Evolutionary conservation across 2,329 filamentous ascomycete genomes (phyloP), one percentile per base, ranked within the genome.

Genomic region (Stemphylium beticola): DNA sequence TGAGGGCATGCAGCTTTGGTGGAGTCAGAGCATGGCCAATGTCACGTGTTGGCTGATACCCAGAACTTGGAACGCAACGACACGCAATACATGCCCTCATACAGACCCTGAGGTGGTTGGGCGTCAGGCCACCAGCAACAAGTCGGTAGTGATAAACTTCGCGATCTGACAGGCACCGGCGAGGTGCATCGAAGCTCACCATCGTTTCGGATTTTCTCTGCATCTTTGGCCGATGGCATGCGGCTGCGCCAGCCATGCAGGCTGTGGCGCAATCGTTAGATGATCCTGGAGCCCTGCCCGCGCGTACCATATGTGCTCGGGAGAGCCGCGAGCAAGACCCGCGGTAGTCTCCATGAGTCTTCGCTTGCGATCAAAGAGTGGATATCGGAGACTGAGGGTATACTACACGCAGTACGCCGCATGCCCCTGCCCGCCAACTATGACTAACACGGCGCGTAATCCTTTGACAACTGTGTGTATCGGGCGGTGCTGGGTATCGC

Each of bases 201-300:
- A 51, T 45, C 24, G 53, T 45, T 48, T 56, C 49, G 56, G 49
- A 33, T 20, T 46, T 41, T 22, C 15, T 17, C 34, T 36, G 49
- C 42, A 40, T 39, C 32, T 51, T 51, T 55, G 55, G 46, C 55
- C 55, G 55, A 50, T 42, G n/a, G n/a, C n/a, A n/a, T n/a, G 55
- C 55, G 41, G 44, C 24, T 32, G 44, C 38, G 38, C 34, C 40
- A 18, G 34, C n/a, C 49, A 41, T 47, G 31, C 31, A 45, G 39
- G 20, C 39, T 57, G 49, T 57, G 54, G 54, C 49, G 54, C 34
- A 57, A 56, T 48, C 42, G 29, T 37, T 36, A 18, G 7, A 43
- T 22, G 39, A 40, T 42, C 32, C 24, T 24, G 29, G 41, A 46
- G 37, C 37, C 6, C 26, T 32, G 44, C 17, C 32, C 41, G 24